Conservation (phyloP, 176 grass and related monocot genomes). For the Bolboschoenus planiculmis region DNA sequence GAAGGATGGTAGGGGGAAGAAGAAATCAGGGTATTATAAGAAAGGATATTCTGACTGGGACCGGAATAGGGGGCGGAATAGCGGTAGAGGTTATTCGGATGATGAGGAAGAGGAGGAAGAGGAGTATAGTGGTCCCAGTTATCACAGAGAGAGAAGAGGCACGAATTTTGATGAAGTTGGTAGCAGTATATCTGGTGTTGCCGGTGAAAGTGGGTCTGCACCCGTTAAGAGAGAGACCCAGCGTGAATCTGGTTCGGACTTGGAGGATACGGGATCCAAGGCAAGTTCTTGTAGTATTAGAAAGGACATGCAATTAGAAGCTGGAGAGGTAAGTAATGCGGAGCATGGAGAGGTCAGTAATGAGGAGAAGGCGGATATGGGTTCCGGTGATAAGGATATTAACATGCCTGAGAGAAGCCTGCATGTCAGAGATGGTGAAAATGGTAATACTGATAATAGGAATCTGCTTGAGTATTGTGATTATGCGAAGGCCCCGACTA, state of each 20-base stretch:
- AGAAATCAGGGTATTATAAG: constrained; percentile 44
- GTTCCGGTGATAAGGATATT: constrained; percentile 20
- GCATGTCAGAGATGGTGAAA: constrained; percentile 9
- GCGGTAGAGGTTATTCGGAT: constrained; percentile 40
- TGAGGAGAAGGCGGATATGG: constrained; percentile 19
- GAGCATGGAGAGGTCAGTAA: constrained; percentile 30
- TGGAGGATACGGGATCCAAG: constrained; percentile 81
- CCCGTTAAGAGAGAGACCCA: constrained; percentile 42
- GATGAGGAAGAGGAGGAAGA: constrained; percentile 47
- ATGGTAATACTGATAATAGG: constrained; percentile 16
- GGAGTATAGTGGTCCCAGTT: constrained; percentile 47
- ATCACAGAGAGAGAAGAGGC: constrained; percentile 40
- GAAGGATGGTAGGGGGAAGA: constrained; percentile 53
- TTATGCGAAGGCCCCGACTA: constrained; percentile 56
- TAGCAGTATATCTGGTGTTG: constrained; percentile 58
- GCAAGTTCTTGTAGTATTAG: constrained; percentile 46
- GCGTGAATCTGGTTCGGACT: constrained; percentile 54
- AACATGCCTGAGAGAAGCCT: neutral
- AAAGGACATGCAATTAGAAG: constrained; percentile 28
- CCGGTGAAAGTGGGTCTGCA: constrained; percentile 32
- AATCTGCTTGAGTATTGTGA: constrained; percentile 47
- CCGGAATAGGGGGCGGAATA: constrained; percentile 46
- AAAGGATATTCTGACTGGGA: constrained; percentile 53
- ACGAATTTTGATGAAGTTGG: constrained; percentile 51
- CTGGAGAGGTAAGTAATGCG: constrained; percentile 25